Evolutionary conservation across 108 stramenopile genomes (phyloP).

Genomic region (Pseudonitzschia multiseries): DNA sequence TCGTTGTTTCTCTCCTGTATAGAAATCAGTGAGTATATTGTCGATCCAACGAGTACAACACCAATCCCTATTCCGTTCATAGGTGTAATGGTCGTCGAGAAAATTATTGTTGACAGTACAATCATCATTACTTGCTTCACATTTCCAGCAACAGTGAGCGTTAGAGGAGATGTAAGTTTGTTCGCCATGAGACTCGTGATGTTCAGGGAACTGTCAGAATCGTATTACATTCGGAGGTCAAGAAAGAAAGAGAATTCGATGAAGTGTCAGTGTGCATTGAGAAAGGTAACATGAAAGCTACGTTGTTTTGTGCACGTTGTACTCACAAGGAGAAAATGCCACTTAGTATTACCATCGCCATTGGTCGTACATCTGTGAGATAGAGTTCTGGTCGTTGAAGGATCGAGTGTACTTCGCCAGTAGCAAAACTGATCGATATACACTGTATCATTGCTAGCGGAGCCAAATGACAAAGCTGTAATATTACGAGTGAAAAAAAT

Average conservation of each 20-base stretch:
- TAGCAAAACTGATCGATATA: conserved; percentile 39
- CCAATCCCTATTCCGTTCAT: conserved; percentile 67
- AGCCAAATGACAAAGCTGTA: conserved; percentile 64
- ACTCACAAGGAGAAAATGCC: conserved; percentile 70
- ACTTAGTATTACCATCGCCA: conserved; percentile 43
- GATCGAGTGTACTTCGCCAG: conserved; percentile 64
- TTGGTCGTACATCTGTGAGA: conserved; percentile 27
- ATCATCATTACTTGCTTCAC: conserved; percentile 87
- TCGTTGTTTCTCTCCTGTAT: conserved; percentile 48
- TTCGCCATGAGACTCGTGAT: conserved; percentile 12
- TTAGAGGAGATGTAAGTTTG: conserved; percentile 5
- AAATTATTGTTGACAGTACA: conserved; percentile 55
- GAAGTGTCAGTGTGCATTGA: background rate
- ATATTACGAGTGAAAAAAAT: background rate
- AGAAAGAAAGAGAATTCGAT: background rate
- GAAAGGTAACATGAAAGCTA: background rate
- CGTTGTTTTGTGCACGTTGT: background rate
- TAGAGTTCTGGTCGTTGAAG: conserved; percentile 39
- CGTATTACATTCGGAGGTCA: background rate
- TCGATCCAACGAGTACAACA: conserved; percentile 66
- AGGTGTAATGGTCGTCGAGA: conserved; percentile 43
- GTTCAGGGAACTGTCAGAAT: background rate
- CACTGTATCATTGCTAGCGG: conserved; percentile 79
- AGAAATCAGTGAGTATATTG: conserved; percentile 68
- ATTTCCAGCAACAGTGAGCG: conserved; percentile 68